Percentiles rank a stretch among this genome's conserved stretches.
These are phyloP conservation scores for Fusarium piperis DNA, from an alignment of 2,329 filamentous ascomycete species.

Conservation along the genomic window DNA sequence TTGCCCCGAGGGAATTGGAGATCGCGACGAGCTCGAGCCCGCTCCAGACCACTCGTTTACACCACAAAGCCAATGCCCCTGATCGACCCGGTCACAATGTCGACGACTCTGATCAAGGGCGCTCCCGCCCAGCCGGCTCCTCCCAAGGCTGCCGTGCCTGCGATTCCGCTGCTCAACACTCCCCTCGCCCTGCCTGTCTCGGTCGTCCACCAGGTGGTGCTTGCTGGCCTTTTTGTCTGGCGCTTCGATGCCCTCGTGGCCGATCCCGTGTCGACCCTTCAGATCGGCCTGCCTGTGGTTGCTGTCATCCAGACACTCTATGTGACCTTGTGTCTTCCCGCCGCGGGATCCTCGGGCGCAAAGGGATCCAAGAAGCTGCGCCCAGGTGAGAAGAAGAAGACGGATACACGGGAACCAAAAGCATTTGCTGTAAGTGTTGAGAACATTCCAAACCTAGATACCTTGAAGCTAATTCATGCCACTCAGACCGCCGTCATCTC, in stretches of 20 bases:
- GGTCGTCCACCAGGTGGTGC: conserved; percentile 72
- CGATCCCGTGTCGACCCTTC: conserved; percentile 73
- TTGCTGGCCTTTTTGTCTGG: conserved; percentile 70
- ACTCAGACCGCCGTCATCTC: conserved; percentile 57
- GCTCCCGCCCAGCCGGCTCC: conserved; percentile 43
- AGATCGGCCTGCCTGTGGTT: conserved; percentile 69
- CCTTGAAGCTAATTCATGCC: conserved; percentile 11
- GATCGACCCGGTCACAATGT: conserved; percentile 53
- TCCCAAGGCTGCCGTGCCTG: conserved; percentile 44
- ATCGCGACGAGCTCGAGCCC: conserved; percentile 31
- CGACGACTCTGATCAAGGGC: conserved; percentile 45
- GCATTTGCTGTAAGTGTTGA: conserved; percentile 56
- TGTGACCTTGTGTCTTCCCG: conserved; percentile 70
- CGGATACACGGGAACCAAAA: conserved; percentile 55
- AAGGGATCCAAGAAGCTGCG: conserved; percentile 60
- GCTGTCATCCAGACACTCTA: conserved; percentile 72
- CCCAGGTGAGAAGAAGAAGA: conserved; percentile 65
- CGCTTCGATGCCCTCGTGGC: conserved; percentile 74
- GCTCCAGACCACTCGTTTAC: conserved; percentile 32
- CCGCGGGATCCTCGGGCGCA: conserved; percentile 59
- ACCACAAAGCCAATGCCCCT: conserved; percentile 42
- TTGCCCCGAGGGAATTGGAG: conserved; percentile 3
- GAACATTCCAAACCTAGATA: neutral
- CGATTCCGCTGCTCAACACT: conserved; percentile 51
- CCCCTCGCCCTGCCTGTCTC: conserved; percentile 62